A percentile compares a stretch with the other conserved stretches of the same genome.
Conservation (phyloP, 75 land plant species). For the Larix kaempferi region DNA sequence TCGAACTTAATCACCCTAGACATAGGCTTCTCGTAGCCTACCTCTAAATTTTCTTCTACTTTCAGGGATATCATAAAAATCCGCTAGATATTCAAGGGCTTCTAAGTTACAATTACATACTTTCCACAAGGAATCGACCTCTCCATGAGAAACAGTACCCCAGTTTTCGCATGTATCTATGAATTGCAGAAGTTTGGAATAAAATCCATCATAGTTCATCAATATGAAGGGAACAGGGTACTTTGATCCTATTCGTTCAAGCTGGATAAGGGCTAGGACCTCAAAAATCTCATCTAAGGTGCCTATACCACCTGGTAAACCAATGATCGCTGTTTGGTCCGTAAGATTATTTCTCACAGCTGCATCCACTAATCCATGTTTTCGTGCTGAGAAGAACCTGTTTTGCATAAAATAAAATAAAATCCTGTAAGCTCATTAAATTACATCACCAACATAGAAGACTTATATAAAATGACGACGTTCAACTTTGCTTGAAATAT, state of each 20-base stretch:
- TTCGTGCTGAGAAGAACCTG: slow-evolving; percentile 94
- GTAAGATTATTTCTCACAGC: slow-evolving; percentile 49
- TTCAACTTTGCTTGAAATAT: not conserved
- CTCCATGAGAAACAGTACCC: slow-evolving; percentile 70
- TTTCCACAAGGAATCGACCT: slow-evolving; percentile 66
- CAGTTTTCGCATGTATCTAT: slow-evolving; percentile 56
- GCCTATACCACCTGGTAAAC: slow-evolving; percentile 88
- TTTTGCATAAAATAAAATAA: slow-evolving; percentile 7
- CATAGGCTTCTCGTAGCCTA: not conserved
- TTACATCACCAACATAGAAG: not conserved
- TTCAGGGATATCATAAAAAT: slow-evolving; percentile 50
- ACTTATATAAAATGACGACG: not conserved
- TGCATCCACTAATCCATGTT: slow-evolving; percentile 91
- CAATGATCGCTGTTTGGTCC: slow-evolving; percentile 74
- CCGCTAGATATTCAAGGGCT: slow-evolving; percentile 71
- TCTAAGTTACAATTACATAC: slow-evolving; percentile 69
- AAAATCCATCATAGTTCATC: slow-evolving; percentile 89
- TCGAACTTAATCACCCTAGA: not conserved
- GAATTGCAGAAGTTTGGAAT: slow-evolving; percentile 65
- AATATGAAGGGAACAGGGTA: slow-evolving; percentile 79
- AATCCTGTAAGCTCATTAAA: not conserved
- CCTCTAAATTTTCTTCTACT: slow-evolving; percentile 17
- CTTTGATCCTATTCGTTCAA: slow-evolving; percentile 71
- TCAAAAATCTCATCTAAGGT: slow-evolving; percentile 92
- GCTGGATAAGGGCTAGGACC: slow-evolving; percentile 75